Base-by-base conservation (phyloP, 257 asterid genomes). In the Solanum megistacrolobum region DNA sequence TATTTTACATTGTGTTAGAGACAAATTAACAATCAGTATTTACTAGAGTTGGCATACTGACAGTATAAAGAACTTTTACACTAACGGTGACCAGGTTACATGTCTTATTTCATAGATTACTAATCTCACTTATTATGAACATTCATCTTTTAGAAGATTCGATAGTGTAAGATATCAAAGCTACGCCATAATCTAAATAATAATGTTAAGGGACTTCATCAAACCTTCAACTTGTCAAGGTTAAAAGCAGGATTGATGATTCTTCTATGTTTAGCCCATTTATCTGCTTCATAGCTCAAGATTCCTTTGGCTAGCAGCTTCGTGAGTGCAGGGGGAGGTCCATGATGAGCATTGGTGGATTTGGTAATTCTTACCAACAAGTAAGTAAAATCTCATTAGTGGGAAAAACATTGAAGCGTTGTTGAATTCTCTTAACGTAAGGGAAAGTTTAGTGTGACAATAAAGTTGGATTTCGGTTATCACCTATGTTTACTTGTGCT, bases 211-310 rank as follows among this genome's bases (percentile, higher is more conserved):
- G 27, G 35, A 32, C 14, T 72, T n/a, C 5, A 66, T 66, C 27
- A 20, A 65, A 89, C 91, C 92, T 87, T 91, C 39, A 91, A 23
- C 82, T 87, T 91, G 68, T 89, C 92, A 3, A n/a, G 43, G 12
- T 85, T 32, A 12, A 91, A 91, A 55, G 90, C 90, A 35, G 90
- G 91, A 39, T 86, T 91, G 36, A 91, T 73, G 20, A 91, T 83
- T 72, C 86, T 87, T 34, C 91, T 85, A 60, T 91, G 92, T 69
- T 89, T 91, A 9, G 86, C 85, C 89, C 90, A 91, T 87, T 89
- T 66, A 25, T 91, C 87, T 27, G 32, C 78, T 69, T 88, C 89
- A 48, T 85, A 65, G 27, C 9, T 83, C 6, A 43, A 86, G 20
- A 87, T 8, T 39, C 92, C 92, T 29, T 76, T 20, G 1, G 69